Base-by-base conservation (phyloP, 2,329 filamentous ascomycete genomes). In the Esteya vermicola region DNA sequence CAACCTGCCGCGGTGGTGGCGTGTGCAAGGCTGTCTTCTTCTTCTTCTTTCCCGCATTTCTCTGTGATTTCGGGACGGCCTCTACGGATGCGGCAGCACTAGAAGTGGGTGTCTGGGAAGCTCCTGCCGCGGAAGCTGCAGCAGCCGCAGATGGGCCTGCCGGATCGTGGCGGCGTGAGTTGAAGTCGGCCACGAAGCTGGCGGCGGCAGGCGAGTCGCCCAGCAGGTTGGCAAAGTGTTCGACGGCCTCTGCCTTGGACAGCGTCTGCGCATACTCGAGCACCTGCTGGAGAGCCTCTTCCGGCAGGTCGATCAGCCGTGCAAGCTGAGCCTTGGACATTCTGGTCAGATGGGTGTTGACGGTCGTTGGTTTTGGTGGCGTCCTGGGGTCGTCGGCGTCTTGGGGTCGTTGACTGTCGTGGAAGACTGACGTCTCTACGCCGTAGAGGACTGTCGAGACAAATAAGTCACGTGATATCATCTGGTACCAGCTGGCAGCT, bases 151-250 rank as follows among this genome's bases (percentile, higher is more conserved):
- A 22, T 23, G 38, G 32, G 2, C 36, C 43, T 8, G 52, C 56
- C 1, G 63, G 64, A 18, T 65, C 64, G 48, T 67, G 59, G 38
- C 75, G 61, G 16, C 65, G 74, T 4, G 78, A 72, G 55, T 94
- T 96, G 56, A 89, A 89, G 16, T 78, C 79, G 1, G 84, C 75
- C 47, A 88, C 78, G 55, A 85, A 91, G 51, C 86, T 80, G 45
- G 86, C 63, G 31, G 67, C 72, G 50, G 81, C 77, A 2, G 86
- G 75, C 7, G 83, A 86, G 56, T 93, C 85, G 37, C 89, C 91
- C 0, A 98, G 72, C 39, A 98, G 66, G 53, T 91, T 85, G 57
- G 78, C 81, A 45, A 98, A 80, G 58, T 96, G 85, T 32, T 86
- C 78, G 38, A 77, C 85, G 13, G 85, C 83, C 47, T 81, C 82